Evolutionary conservation across 2,329 filamentous ascomycete genomes (phyloP).

Genomic region (Leptographium wingfieldii): DNA sequence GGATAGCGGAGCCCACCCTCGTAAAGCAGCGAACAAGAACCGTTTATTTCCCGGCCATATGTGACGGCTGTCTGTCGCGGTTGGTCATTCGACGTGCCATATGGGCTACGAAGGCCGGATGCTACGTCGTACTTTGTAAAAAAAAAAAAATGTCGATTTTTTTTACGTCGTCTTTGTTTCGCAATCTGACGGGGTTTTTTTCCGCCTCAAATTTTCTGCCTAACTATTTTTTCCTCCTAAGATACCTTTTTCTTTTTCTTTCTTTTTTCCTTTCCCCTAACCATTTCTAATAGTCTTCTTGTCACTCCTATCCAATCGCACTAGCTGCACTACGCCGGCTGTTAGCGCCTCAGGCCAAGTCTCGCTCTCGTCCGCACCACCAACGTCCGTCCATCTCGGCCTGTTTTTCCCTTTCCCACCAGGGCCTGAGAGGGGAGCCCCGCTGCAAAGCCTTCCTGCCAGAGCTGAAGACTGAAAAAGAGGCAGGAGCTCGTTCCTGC

Average conservation of each 20-base stretch:
- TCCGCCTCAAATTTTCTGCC: neutral
- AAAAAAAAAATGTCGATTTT: no score
- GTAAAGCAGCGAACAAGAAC: no score
- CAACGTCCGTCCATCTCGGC: neutral
- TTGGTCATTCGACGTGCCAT: no score
- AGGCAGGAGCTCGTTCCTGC: neutral
- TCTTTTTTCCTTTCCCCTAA: neutral
- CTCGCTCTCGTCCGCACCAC: neutral
- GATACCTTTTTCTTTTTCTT: neutral
- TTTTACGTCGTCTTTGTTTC: neutral
- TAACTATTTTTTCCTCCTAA: neutral
- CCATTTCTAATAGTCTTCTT: neutral
- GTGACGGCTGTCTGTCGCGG: no score
- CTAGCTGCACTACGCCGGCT: no score
- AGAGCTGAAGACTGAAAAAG: neutral
- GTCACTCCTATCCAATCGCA: neutral
- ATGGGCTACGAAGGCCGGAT: no score
- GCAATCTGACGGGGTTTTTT: no score
- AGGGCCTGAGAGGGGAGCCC: neutral
- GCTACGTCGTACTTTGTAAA: no score
- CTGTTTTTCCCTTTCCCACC: no score
- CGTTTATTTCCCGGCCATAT: no score
- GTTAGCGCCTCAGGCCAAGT: neutral
- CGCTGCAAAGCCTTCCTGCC: constrained; percentile 1
- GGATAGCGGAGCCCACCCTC: no score